phyloP scores from a whole-genome alignment of 768 basidiomycete genomes.

The Agaricus subrufescens region DNA sequence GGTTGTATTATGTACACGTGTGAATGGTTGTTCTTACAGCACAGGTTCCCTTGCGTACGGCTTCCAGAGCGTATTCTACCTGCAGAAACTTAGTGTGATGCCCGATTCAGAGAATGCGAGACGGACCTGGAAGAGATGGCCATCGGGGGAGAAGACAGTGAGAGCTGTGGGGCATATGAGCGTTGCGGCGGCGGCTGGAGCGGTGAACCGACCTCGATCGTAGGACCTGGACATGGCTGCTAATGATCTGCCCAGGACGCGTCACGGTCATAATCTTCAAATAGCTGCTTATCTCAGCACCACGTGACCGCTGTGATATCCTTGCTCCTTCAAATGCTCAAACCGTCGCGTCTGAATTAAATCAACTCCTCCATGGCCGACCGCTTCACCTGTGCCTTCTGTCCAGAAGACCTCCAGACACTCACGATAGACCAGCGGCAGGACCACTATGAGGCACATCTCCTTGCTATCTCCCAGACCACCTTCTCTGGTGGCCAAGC shows the following conservation, averaged over 20 bases:
- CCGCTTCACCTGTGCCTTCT: slow-evolving; percentile 44
- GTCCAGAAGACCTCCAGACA: slow-evolving; percentile 34
- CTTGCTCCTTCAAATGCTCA: background rate
- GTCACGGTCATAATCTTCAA: slow-evolving; percentile 31
- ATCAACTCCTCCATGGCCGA: slow-evolving; percentile 3
- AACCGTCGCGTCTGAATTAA: too few species aligned
- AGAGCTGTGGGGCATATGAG: slow-evolving; percentile 53
- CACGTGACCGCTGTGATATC: slow-evolving; percentile 5
- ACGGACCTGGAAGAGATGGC: slow-evolving; percentile 92
- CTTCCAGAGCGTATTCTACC: slow-evolving; percentile 99
- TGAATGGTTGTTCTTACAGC: slow-evolving; percentile 51
- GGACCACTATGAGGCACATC: slow-evolving; percentile 54
- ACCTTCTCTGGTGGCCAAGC: background rate
- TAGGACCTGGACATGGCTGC: slow-evolving; percentile 85
- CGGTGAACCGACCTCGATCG: slow-evolving; percentile 73
- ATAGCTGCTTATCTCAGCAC: slow-evolving; percentile 23
- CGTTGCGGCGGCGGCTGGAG: background rate
- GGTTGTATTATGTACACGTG: background rate
- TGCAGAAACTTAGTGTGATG: slow-evolving; percentile 27
- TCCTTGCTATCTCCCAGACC: slow-evolving; percentile 12
- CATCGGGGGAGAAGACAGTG: slow-evolving; percentile 98
- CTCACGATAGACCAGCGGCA: slow-evolving; percentile 35
- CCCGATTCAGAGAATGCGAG: background rate
- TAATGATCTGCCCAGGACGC: slow-evolving; percentile 33
- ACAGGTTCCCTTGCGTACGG: slow-evolving; percentile 94